Evolutionary conservation across 345 rosid genomes (phyloP), one percentile per base, ranked within the genome.

Genomic region (Viola odorata): DNA sequence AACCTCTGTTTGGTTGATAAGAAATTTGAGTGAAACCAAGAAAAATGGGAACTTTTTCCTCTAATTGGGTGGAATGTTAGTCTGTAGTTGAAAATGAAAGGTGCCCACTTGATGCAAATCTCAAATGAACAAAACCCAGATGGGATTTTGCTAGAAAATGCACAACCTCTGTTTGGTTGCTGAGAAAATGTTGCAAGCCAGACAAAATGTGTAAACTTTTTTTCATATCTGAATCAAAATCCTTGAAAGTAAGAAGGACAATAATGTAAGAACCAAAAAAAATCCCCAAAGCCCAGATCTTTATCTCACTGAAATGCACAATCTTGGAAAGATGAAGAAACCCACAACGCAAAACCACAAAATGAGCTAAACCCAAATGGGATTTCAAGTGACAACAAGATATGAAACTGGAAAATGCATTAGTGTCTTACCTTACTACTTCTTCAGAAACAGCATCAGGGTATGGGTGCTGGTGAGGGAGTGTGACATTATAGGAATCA

Each of bases 1-100:
- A 62, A 55, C 55, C 78, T 75, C 68, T 76, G 85, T 74, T 69
- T 53, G 58, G 45, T 39, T 5, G 44, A 36, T 42, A 53, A 52
- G 60, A 51, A 63, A 69, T 58, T 40, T 62, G 12, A 17, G 17
- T 7, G 3, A 41, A 12, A 32, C 1, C 8, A 40, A 45, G 47
- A 17, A 62, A 62, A 65, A 45, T 3, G 41, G 1, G 6, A 23
- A 0, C 17, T 55, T 39, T 32, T 16, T 57, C 3, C 37, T 45
- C 48, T n/a, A n/a, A 16, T 45, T 8, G 32, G 50, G 36, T 6
- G 38, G 55, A 42, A 42, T 13, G 63, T 45, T 13, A 5, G 45
- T 17, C 2, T 45, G 37, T 41, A 7, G 15, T 60, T 59, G 49
- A 54, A 55, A 62, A 42, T 42, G 55, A 52, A 17, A 40, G 32